phyloP scores from a whole-genome alignment of 1,284 basidiomycete genomes.

The Ustilago esculenta region DNA sequence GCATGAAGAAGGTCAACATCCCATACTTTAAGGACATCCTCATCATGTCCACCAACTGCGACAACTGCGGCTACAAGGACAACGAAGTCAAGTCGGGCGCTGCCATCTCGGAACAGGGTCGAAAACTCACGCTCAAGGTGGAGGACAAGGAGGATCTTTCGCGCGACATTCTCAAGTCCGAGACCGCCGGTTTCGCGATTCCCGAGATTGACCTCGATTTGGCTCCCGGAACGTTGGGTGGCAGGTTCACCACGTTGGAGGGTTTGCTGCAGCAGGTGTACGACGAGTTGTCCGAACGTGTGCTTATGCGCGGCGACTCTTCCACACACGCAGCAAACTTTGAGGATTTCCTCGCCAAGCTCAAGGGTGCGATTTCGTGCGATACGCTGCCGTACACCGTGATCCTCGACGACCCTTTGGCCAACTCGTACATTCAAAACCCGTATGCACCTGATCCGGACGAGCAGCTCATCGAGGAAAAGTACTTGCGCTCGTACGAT shows the following conservation, averaged over 20 bases:
- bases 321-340: slow-evolving; percentile 40
- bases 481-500: slow-evolving; percentile 84
- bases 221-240: slow-evolving; percentile 92
- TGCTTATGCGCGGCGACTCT: slow-evolving; percentile 82
- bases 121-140: slow-evolving; percentile 86
- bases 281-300: slow-evolving; percentile 91
- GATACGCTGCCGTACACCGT: slow-evolving; percentile 73
- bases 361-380: slow-evolving; percentile 68
- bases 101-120: slow-evolving; percentile 85
- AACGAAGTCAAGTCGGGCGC: slow-evolving; percentile 96
- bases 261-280: slow-evolving; percentile 94
- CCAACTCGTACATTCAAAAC: slow-evolving; percentile 96
- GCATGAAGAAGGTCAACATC: slow-evolving; percentile 96
- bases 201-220: slow-evolving; percentile 95
- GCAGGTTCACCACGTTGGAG: slow-evolving; percentile 97
- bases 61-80: slow-evolving; percentile 91
- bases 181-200: slow-evolving; percentile 84
- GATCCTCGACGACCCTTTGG: slow-evolving; percentile 92
- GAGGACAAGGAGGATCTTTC: slow-evolving; percentile 93
- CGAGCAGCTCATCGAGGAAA: slow-evolving; percentile 72
- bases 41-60: slow-evolving; percentile 99
- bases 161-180: slow-evolving; percentile 79
- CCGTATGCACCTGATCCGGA: slow-evolving; percentile 73
- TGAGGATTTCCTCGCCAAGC: slow-evolving; percentile 76
- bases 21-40: slow-evolving; percentile 99